A percentile compares a stretch with the other conserved stretches of the same genome.
Conservation (phyloP, 1,139 yeast species). For the Saccharomycopsis hybrid region DNA sequence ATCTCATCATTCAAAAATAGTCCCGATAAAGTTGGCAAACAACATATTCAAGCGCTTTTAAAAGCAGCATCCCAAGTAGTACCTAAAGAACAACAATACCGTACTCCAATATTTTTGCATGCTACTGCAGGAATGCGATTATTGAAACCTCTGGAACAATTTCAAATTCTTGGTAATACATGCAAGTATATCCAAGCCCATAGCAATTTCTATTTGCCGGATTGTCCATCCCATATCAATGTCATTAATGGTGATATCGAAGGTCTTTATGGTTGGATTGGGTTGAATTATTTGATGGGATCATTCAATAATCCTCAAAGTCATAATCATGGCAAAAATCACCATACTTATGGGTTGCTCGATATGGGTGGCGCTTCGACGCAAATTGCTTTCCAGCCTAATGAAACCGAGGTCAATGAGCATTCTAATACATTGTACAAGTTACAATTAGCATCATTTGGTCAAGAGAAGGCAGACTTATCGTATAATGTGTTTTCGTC, state of each 20-base stretch:
- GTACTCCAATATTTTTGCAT: conserved; percentile 73
- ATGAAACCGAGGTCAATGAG: conserved; percentile 44
- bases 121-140: conserved; percentile 80
- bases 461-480: conserved; percentile 30
- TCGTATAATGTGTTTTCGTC: conserved; percentile 56
- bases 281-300: conserved; percentile 63
- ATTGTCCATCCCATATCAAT: conserved; percentile 53
- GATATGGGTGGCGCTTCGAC: conserved; percentile 92
- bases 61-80: conserved; percentile 50
- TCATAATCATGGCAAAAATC: conserved; percentile 40
- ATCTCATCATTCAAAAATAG: conserved; percentile 47
- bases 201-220: conserved; percentile 53
- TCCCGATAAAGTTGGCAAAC: conserved; percentile 50
- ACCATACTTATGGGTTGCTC: conserved; percentile 62
- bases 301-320: conserved; percentile 38
- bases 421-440: conserved; percentile 50
- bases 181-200: conserved; percentile 49
- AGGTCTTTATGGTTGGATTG: conserved; percentile 79
- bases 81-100: conserved; percentile 57
- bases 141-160: conserved; percentile 50
- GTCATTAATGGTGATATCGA: conserved; percentile 73
- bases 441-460: conserved; percentile 41
- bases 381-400: conserved; percentile 75
- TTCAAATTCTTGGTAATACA: conserved; percentile 42
- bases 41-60: conserved; percentile 52